Evolutionary conservation across 176 grass and related monocot species (phyloP).

Genomic region (Zoysia pacifica): DNA sequence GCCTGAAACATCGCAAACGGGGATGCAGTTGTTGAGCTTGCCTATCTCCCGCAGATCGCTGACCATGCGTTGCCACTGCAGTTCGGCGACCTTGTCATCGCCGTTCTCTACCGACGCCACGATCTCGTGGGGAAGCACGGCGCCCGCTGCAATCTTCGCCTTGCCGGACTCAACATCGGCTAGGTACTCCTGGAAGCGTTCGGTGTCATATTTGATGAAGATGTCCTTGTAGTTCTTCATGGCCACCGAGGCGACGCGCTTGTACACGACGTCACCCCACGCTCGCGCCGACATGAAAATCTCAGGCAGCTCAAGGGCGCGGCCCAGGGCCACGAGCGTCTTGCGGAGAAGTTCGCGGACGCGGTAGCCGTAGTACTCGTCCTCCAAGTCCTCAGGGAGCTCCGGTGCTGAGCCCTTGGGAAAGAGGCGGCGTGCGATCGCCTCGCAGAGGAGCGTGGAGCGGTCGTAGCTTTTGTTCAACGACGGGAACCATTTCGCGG

Average conservation of each 20-base stretch:
- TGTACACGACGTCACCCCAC: slow-evolving; percentile 64
- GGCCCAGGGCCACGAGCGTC: slow-evolving; percentile 52
- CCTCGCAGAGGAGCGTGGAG: slow-evolving; percentile 72
- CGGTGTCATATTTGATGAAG: slow-evolving; percentile 56
- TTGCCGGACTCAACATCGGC: slow-evolving; percentile 55
- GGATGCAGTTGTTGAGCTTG: slow-evolving; percentile 61
- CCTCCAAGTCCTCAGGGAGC: slow-evolving; percentile 32
- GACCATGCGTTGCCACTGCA: slow-evolving; percentile 69
- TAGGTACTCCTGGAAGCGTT: slow-evolving; percentile 54
- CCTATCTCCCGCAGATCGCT: slow-evolving; percentile 40
- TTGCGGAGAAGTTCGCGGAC: slow-evolving; percentile 56
- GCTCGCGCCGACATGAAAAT: slow-evolving; percentile 54
- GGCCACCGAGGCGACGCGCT: slow-evolving; percentile 67
- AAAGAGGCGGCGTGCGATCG: slow-evolving; percentile 57
- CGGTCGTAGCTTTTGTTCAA: slow-evolving; percentile 56
- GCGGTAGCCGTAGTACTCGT: slow-evolving; percentile 64
- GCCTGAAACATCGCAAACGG: slow-evolving; percentile 73
- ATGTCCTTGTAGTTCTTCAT: slow-evolving; percentile 70
- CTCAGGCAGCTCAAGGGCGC: background rate
- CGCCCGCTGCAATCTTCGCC: slow-evolving; percentile 67
- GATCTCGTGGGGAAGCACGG: slow-evolving; percentile 71
- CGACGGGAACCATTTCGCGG: slow-evolving; percentile 77
- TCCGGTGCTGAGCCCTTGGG: slow-evolving; percentile 47
- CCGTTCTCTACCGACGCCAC: background rate
- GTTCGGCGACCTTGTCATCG: slow-evolving; percentile 51